Evolutionary conservation across 2,329 filamentous ascomycete species (phyloP).

Genomic region (Fusarium denticulatum): DNA sequence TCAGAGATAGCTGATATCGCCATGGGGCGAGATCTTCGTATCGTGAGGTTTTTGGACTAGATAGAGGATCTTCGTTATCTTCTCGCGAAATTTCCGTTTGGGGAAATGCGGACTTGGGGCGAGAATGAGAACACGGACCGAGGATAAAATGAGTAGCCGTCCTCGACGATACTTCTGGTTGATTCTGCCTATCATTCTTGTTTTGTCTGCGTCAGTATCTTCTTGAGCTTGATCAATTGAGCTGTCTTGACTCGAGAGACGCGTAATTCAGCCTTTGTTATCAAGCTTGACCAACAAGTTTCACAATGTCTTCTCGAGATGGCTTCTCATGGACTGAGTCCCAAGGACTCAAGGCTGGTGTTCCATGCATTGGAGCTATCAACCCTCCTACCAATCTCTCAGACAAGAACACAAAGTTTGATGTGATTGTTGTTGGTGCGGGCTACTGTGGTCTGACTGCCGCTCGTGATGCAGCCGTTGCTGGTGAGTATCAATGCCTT

Average conservation of each 20-base stretch:
- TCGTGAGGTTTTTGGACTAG: not conserved
- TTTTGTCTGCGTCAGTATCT: not conserved
- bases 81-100: not conserved
- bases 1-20: not conserved
- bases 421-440: constrained; percentile 46
- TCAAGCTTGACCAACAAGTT: rapidly evolving
- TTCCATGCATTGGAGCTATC: constrained; percentile 46
- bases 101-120: not conserved
- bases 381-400: constrained; percentile 38
- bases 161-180: not conserved
- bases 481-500: constrained; percentile 29
- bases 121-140: not conserved
- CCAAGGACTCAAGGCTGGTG: constrained; percentile 43
- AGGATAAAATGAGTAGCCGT: constrained; percentile 24
- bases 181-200: not conserved
- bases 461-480: constrained; percentile 41
- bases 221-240: not conserved
- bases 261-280: not conserved
- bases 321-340: constrained; percentile 46
- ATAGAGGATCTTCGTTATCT: not conserved
- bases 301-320: constrained; percentile 44
- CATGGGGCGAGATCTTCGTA: not conserved
- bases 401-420: constrained; percentile 21
- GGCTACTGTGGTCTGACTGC: constrained; percentile 47
- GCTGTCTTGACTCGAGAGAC: not conserved